Percentiles rank a stretch among this genome's conserved stretches.
phyloP scores from a whole-genome alignment of 202 grass and related monocot species.

The Dendrocalamus latiflorus region DNA sequence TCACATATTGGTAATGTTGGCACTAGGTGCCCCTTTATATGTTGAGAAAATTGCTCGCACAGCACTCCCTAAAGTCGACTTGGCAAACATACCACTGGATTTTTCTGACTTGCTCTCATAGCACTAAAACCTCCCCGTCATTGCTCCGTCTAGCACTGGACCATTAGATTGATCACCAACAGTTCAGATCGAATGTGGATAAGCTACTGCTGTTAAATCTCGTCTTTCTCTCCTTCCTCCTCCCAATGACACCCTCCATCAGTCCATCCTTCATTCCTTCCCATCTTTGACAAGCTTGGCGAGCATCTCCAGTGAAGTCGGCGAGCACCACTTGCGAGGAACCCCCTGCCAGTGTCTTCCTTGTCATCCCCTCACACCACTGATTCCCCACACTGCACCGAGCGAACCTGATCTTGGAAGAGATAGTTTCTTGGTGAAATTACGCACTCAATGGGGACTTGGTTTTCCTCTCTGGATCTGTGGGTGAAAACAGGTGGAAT shows the following conservation, averaged over 20 bases:
- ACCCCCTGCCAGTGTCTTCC: too few species aligned
- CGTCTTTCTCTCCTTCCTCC: background rate
- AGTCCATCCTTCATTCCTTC: too few species aligned
- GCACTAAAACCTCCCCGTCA: background rate
- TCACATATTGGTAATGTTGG: background rate
- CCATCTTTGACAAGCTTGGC: background rate
- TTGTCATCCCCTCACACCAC: too few species aligned
- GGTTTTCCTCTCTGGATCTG: too few species aligned
- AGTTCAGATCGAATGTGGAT: background rate
- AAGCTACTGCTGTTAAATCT: background rate
- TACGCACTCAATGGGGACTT: too few species aligned
- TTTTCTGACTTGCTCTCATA: background rate
- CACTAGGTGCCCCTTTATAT: background rate
- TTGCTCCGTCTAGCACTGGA: background rate
- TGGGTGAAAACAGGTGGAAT: too few species aligned
- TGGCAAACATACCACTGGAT: too few species aligned
- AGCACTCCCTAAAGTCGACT: too few species aligned
- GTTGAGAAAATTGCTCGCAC: background rate
- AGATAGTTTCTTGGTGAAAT: too few species aligned
- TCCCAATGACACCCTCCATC: background rate
- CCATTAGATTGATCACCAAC: background rate
- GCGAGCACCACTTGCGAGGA: background rate
- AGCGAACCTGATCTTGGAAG: too few species aligned
- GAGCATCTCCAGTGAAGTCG: too few species aligned
- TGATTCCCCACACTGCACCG: too few species aligned